These are phyloP conservation scores for Massarina eburnea DNA, from an alignment of 2,329 filamentous ascomycete genomes.

Conservation along the genomic window DNA sequence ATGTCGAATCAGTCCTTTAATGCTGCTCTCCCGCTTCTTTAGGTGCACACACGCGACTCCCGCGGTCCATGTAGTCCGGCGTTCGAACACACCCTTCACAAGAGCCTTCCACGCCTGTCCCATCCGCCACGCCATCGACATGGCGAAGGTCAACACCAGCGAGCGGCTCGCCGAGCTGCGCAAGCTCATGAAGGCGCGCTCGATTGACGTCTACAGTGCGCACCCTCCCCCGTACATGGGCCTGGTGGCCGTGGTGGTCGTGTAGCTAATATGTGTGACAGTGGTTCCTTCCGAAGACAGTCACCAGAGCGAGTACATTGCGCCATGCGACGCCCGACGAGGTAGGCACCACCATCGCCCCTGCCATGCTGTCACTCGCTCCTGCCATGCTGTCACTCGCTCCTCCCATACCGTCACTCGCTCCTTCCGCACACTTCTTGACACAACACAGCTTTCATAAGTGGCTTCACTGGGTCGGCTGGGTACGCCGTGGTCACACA, in stretches of 20 bases:
- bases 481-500: slow-evolving; percentile 87
- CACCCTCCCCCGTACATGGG: not conserved
- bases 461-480: slow-evolving; percentile 91
- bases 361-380: too few relatives aligned
- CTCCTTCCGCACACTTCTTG: slow-evolving; percentile 24
- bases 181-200: slow-evolving; percentile 81
- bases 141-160: slow-evolving; percentile 79
- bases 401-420: too few relatives aligned
- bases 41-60: slow-evolving; percentile 31
- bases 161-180: slow-evolving; percentile 75
- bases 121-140: slow-evolving; percentile 52
- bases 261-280: slow-evolving; percentile 53
- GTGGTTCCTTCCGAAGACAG: slow-evolving; percentile 96
- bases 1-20: slow-evolving; percentile 11
- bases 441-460: slow-evolving; percentile 69
- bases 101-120: slow-evolving; percentile 36
- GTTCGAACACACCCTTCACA: slow-evolving; percentile 10
- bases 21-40: slow-evolving; percentile 34
- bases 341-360: slow-evolving; percentile 43
- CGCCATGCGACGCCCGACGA: slow-evolving; percentile 88
- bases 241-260: not conserved
- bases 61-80: slow-evolving; percentile 28
- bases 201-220: slow-evolving; percentile 89
- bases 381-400: slow-evolving; percentile 3
- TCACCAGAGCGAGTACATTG: slow-evolving; percentile 97